A percentile compares a stretch with the other conserved stretches of the same genome.
These are phyloP conservation scores for Rubroboletus satanas DNA, from an alignment of 768 basidiomycete species.

Conservation along the genomic window DNA sequence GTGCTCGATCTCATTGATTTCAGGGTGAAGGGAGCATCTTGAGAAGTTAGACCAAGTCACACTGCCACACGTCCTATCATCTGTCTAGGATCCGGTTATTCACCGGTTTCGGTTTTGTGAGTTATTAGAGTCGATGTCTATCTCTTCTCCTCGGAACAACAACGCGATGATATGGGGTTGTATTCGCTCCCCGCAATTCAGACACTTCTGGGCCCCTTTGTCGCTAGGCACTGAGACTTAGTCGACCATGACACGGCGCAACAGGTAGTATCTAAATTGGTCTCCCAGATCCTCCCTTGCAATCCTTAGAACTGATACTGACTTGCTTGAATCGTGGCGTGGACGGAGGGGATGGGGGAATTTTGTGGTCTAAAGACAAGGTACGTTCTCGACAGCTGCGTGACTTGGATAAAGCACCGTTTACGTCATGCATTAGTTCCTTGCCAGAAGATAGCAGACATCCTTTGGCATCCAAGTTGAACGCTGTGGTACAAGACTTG, in stretches of 20 bases:
- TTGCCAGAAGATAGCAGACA: not conserved
- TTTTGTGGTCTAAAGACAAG: not conserved
- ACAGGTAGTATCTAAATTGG: not conserved
- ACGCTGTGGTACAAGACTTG: not conserved
- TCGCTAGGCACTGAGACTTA: not conserved
- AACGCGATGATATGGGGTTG: not conserved
- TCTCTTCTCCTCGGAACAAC: not conserved
- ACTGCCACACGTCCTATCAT: constrained; percentile 3
- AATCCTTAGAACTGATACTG: not conserved
- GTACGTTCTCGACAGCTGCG: not conserved
- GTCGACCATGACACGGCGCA: not conserved
- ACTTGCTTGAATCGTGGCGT: not conserved
- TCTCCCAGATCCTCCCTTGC: not conserved
- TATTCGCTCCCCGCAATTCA: constrained; percentile 4
- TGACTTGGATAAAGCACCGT: not conserved
- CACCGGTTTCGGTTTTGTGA: not conserved
- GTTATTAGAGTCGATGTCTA: not conserved
- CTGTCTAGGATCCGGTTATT: not conserved
- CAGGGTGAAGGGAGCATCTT: not conserved
- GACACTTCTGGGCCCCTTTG: not conserved
- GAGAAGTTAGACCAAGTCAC: not conserved
- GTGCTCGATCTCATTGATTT: not conserved
- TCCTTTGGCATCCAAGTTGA: not conserved
- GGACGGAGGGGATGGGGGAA: not conserved
- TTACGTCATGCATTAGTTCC: constrained; percentile 11